A percentile compares a stretch with the other conserved stretches of the same genome.
phyloP scores from a whole-genome alignment of 169 alveolate species.

The Miamiensis avidus region DNA sequence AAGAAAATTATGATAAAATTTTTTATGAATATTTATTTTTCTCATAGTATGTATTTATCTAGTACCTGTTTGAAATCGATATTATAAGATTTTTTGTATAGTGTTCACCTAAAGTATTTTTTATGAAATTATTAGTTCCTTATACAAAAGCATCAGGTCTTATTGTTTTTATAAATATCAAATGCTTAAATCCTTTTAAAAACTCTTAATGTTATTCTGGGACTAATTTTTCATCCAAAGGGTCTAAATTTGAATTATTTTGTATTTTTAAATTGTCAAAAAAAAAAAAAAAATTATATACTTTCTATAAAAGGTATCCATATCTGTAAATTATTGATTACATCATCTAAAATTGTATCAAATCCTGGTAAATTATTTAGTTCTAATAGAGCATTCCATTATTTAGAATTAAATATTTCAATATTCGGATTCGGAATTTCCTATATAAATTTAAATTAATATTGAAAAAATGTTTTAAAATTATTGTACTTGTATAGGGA shows the following conservation, averaged over 20 bases:
- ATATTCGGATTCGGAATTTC: too few species aligned
- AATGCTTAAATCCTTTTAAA: neutral
- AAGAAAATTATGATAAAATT: neutral
- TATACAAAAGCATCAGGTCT: conserved; percentile 82
- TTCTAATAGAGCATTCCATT: neutral
- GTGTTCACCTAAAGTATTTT: conserved; percentile 77
- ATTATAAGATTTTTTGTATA: conserved; percentile 77
- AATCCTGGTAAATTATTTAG: neutral
- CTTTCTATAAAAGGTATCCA: neutral
- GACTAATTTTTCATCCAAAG: too few species aligned
- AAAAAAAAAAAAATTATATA: too few species aligned
- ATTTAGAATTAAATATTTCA: neutral
- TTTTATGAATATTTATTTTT: too few species aligned
- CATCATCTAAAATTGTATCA: too few species aligned
- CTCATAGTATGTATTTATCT: too few species aligned
- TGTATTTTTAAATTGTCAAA: neutral
- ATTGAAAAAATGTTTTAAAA: too few species aligned
- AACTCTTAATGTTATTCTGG: too few species aligned
- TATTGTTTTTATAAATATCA: conserved; percentile 61
- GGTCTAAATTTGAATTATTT: neutral
- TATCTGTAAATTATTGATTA: too few species aligned
- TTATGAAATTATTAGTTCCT: conserved; percentile 67
- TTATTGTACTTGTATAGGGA: too few species aligned
- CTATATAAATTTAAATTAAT: neutral
- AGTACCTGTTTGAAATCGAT: neutral